Conservation (phyloP, 148 eudicot species). For the Tetragonia tetragonoides region DNA sequence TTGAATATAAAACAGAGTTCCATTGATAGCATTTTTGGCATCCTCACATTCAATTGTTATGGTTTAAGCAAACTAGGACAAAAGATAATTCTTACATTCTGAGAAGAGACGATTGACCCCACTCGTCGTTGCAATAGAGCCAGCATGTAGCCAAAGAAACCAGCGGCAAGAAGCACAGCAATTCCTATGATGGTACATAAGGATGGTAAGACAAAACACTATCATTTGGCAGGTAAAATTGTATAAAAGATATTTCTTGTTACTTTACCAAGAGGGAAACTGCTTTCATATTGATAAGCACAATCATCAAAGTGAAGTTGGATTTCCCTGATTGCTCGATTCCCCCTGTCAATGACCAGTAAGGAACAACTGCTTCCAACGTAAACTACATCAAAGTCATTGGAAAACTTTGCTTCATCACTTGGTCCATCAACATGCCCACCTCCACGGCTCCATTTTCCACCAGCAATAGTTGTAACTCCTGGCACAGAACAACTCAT, state of each 20-base stretch:
- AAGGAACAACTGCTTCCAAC: slow-evolving; percentile 97
- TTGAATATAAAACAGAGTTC: not conserved
- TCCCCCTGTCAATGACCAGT: slow-evolving; percentile 89
- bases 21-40: not conserved
- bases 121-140: slow-evolving; percentile 73
- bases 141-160: slow-evolving; percentile 83
- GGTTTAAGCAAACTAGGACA: not conserved
- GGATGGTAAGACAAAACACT: slow-evolving; percentile 6
- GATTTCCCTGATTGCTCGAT: slow-evolving; percentile 88
- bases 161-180: slow-evolving; percentile 64
- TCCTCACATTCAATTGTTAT: not conserved
- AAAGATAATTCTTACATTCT: slow-evolving; percentile 38
- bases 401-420: slow-evolving; percentile 96
- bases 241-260: not conserved
- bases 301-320: slow-evolving; percentile 95
- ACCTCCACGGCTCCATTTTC: slow-evolving; percentile 71
- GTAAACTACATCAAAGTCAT: slow-evolving; percentile 92
- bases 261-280: slow-evolving; percentile 78
- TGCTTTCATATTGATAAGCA: slow-evolving; percentile 94
- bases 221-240: not conserved
- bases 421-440: slow-evolving; percentile 99
- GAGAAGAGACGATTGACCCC: slow-evolving; percentile 54
- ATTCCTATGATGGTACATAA: slow-evolving; percentile 38
- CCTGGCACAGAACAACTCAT: slow-evolving; percentile 38
- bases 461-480: slow-evolving; percentile 96